phyloP scores from a whole-genome alignment of 2,329 filamentous ascomycete species.

The Penicillium corylophilum region DNA sequence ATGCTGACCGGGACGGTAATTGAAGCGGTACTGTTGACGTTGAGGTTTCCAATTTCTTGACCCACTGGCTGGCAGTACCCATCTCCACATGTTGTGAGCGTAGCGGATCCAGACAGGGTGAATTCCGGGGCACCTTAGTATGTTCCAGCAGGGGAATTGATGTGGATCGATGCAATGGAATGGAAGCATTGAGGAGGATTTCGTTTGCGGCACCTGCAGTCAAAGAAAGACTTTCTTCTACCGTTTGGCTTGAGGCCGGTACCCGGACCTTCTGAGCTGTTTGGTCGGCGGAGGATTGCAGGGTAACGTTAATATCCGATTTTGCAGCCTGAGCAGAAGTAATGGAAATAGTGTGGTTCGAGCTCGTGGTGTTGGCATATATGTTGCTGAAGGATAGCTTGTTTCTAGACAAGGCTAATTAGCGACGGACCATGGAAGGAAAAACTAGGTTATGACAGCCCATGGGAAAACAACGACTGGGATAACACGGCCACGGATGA shows the following conservation, averaged over 20 bases:
- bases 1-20: conserved; percentile 37
- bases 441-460: background rate
- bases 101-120: conserved; percentile 37
- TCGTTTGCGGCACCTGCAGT: conserved; percentile 26
- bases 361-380: conserved; percentile 32
- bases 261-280: conserved; percentile 4
- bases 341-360: conserved; percentile 24
- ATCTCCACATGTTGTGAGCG: conserved; percentile 35
- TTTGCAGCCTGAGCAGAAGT: conserved; percentile 4
- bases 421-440: background rate
- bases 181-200: conserved; percentile 21
- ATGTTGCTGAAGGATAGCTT: conserved; percentile 19
- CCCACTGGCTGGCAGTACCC: conserved; percentile 46
- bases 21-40: conserved; percentile 28
- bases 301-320: background rate
- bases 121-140: conserved; percentile 47
- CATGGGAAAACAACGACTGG: background rate
- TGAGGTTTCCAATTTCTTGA: conserved; percentile 45
- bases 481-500: no score
- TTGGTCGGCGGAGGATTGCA: conserved; percentile 7
- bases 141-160: conserved; percentile 22
- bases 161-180: conserved; percentile 19
- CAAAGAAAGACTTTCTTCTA: conserved; percentile 19
- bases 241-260: conserved; percentile 1
- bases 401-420: conserved; percentile 1